phyloP scores from a whole-genome alignment of 805 yeast species.

The Yamadazyma olivae region DNA sequence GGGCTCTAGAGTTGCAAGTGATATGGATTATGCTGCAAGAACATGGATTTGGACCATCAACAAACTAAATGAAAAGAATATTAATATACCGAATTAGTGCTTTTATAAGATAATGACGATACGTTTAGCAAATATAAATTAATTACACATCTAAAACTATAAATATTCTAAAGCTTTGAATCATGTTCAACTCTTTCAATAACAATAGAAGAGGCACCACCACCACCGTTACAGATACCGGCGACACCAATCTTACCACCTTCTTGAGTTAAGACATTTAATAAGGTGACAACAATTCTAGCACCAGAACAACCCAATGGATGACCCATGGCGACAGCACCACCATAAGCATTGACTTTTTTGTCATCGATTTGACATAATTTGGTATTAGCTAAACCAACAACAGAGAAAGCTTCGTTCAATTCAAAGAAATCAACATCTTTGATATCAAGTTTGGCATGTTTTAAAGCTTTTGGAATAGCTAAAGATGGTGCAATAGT shows the following conservation, averaged over 20 bases:
- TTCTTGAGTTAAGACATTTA: slow-evolving; percentile 81
- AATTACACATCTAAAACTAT: neutral
- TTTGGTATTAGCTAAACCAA: slow-evolving; percentile 86
- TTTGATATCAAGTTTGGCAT: slow-evolving; percentile 61
- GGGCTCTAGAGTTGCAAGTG: slow-evolving; percentile 56
- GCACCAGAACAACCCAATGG: slow-evolving; percentile 98
- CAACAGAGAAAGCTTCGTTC: slow-evolving; percentile 97
- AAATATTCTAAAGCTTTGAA: slow-evolving; percentile 26
- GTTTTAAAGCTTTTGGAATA: slow-evolving; percentile 92
- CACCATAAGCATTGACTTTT: slow-evolving; percentile 87
- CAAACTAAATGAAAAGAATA: slow-evolving; percentile 13
- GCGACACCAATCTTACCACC: slow-evolving; percentile 82
- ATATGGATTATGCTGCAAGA: slow-evolving; percentile 58
- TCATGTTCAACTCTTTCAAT: slow-evolving; percentile 59
- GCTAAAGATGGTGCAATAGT: slow-evolving; percentile 96
- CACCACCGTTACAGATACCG: slow-evolving; percentile 99
- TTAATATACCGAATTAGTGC: slow-evolving; percentile 24
- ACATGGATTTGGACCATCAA: slow-evolving; percentile 70
- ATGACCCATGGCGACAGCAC: slow-evolving; percentile 94
- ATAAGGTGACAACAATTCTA: slow-evolving; percentile 81
- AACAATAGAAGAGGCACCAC: slow-evolving; percentile 94
- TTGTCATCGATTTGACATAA: slow-evolving; percentile 57
- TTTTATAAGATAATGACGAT: neutral
- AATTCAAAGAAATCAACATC: slow-evolving; percentile 90
- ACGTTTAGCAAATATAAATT: no score